Evolutionary conservation across 345 rosid species (phyloP).

Genomic region (Kernera saxatilis): DNA sequence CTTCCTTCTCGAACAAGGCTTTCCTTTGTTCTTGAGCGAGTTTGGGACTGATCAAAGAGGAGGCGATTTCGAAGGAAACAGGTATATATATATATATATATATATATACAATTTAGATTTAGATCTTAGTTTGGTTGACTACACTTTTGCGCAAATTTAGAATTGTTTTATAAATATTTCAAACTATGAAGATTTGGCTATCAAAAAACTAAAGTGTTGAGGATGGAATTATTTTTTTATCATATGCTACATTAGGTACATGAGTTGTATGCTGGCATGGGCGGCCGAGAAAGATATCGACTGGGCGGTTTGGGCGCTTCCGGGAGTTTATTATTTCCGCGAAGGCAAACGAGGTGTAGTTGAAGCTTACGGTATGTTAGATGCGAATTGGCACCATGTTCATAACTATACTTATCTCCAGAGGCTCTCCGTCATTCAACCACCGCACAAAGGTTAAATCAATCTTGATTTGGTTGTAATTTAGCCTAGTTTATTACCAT

Average conservation of each 20-base stretch:
- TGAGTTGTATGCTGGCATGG: slow-evolving; percentile 65
- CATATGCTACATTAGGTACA: slow-evolving; percentile 34
- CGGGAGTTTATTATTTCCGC: slow-evolving; percentile 72
- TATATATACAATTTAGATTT: too few species aligned
- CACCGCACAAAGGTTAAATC: slow-evolving; percentile 54
- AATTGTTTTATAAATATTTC: neutral
- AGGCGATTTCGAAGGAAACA: slow-evolving; percentile 58
- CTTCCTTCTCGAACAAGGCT: slow-evolving; percentile 54
- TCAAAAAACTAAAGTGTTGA: neutral
- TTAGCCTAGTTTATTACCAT: neutral
- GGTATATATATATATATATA: slow-evolving; percentile 47
- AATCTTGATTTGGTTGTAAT: neutral
- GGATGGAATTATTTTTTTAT: neutral
- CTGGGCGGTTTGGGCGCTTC: slow-evolving; percentile 81
- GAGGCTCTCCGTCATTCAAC: slow-evolving; percentile 53
- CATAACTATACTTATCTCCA: slow-evolving; percentile 49
- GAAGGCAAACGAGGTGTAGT: slow-evolving; percentile 57
- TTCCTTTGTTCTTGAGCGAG: slow-evolving; percentile 67
- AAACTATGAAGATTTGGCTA: neutral
- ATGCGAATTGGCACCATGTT: slow-evolving; percentile 53
- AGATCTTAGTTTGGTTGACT: neutral
- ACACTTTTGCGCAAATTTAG: neutral
- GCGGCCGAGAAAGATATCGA: slow-evolving; percentile 82
- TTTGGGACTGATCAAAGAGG: slow-evolving; percentile 75
- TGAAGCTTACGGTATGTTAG: slow-evolving; percentile 62